Evolutionary conservation across 768 basidiomycete species (phyloP), one percentile per base, ranked within the genome.

Genomic region (Boletus sp.): DNA sequence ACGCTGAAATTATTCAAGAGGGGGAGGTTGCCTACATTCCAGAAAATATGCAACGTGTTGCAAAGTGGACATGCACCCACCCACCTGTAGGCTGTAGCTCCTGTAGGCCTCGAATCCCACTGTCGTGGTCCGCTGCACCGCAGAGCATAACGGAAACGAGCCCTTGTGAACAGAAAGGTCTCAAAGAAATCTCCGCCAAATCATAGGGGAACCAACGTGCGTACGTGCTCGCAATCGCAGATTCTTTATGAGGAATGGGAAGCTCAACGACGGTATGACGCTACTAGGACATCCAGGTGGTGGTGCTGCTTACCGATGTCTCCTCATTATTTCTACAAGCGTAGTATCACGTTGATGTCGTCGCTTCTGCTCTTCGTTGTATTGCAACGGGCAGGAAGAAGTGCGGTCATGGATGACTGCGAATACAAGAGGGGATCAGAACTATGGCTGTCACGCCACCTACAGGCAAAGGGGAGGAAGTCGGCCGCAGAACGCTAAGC

Each of bases 301-400:
- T 52, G 50, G 53, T 62, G 60, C 57, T 65, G 63, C 66, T 59
- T 55, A 58, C 68, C 54, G 57, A 57, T 39, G 58, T 60, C 53
- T 50, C 47, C 62, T 59, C 68, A 65, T 65, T 57, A 56, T 65
- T 52, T 50, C 54, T 67, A 50, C 55, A 57, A 41, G 58, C 63
- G 59, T 68, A 68, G 54, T 54, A 68, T 66, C 68, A 66, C 45
- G 61, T 49, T 68, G 59, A 68, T 68, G 59, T 52, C 59, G 66
- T 64, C 55, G 54, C 67, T 71, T 68, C 60, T 66, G 33, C 54
- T 32, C 60, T 55, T 62, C 54, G 54, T 54, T 59, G 50, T 53
- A 47, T 70, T 68, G 59, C 56, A 60, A 47, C 63, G 50, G 54
- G 57, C 66, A 65, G 68, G 68, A 58, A 42, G 47, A 56, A 61